Base-by-base conservation (phyloP, 139 green algal genomes). In the Tetradesmus obliquus region DNA sequence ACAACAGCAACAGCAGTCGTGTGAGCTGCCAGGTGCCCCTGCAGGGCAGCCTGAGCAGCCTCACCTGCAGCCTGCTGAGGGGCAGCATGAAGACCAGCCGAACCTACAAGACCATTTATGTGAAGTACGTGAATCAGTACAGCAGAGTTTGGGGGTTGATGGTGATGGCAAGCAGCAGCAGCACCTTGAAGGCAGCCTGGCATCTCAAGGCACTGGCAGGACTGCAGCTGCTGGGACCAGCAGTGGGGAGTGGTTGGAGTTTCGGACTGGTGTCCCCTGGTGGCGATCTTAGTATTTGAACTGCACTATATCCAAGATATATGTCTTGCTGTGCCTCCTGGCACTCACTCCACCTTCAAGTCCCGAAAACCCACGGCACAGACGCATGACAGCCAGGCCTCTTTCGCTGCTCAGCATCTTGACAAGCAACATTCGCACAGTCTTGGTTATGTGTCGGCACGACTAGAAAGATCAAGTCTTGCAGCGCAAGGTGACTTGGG, bases 161-260 rank as follows among this genome's bases (percentile, higher is more conserved):
- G n/a, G 54, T 82, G 24, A 17, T 55, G 76, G n/a, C 8, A 45
- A 45, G 32, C n/a, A 82, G 76, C 76, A 55, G 76, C 76, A 82
- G 76, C n/a, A 82, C 15, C 2, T 20, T 4, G 6, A 3, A 15
- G 54, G n/a, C 76, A 55, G 76, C n/a, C 17, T n/a, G 8, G 76
- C 76, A 10, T 51, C 53, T 32, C 17, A 51, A 86, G 45, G 53
- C 20, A 32, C 1, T 32, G 12, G 51, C 15, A 62, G 17, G 32
- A 10, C 54, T 5, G 5, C 53, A 58, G 81, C 17, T 54, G 76
- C 76, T 69, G 81, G 81, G 19, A 86, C 22, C 54, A 60, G 82
- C 24, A 82, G 22, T 51, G 24, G 74, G 12, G 87, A 72, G 53
- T 91, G 79, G 79, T 22, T 91, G 15, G 57, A 91, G 32, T 91